Conservation (phyloP, 1,284 basidiomycete genomes). For the Ganoderma leucocontextum region DNA sequence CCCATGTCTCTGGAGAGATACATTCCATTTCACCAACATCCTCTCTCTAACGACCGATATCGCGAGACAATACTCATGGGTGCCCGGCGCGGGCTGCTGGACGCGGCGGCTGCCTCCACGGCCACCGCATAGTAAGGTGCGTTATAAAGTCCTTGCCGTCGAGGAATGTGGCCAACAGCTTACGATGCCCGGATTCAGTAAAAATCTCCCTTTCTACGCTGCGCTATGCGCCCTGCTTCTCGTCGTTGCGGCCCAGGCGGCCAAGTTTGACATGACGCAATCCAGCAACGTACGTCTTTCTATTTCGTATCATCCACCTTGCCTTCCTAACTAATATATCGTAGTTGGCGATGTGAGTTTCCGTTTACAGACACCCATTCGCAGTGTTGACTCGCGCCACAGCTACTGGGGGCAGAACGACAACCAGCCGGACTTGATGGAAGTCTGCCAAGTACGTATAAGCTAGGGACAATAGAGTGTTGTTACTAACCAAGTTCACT, state of each 20-base stretch:
- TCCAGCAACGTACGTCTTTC: conserved; percentile 38
- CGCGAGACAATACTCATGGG: neutral
- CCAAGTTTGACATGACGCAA: conserved; percentile 35
- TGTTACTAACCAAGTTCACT: conserved; percentile 33
- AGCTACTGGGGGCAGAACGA: conserved; percentile 22
- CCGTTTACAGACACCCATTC: neutral
- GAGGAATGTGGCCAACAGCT: neutral
- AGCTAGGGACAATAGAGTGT: neutral
- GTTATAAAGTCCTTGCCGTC: neutral
- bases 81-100: neutral
- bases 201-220: neutral
- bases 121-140: neutral
- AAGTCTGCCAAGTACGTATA: neutral
- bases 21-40: neutral
- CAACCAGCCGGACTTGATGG: conserved; percentile 1
- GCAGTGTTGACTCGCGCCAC: neutral
- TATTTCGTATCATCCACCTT: neutral
- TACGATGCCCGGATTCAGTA: neutral
- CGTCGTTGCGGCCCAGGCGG: conserved; percentile 20
- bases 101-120: neutral
- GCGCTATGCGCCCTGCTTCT: conserved; percentile 22
- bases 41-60: neutral
- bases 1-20: neutral
- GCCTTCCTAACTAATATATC: neutral
- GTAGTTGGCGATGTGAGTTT: neutral